Conservation (phyloP, 2,329 filamentous ascomycete species). For the Meredithiella fracta region DNA sequence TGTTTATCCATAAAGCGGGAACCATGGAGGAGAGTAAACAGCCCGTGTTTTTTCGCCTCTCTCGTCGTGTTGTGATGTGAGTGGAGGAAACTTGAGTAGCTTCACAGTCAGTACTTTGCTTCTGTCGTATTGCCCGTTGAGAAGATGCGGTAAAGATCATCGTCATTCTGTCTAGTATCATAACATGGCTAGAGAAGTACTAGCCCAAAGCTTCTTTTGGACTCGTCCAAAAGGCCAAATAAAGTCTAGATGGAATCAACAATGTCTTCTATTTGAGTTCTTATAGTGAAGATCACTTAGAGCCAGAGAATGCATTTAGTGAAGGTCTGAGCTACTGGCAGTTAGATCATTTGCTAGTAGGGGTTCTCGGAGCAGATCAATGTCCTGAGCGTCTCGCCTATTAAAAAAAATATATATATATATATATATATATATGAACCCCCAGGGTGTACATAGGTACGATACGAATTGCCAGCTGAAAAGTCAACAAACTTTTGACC, state of each 20-base stretch:
- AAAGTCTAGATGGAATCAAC: no score
- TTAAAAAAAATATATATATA: neutral
- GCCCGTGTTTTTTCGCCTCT: no score
- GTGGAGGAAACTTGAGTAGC: neutral
- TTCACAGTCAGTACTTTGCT: neutral
- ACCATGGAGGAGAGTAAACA: neutral
- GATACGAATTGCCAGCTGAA: neutral
- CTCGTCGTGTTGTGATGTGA: no score
- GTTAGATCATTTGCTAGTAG: no score
- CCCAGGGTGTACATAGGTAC: neutral
- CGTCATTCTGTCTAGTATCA: neutral
- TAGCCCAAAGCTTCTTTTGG: neutral
- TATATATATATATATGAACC: neutral
- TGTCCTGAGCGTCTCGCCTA: neutral
- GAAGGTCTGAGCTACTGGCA: no score
- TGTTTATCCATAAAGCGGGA: no score
- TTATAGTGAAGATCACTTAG: no score
- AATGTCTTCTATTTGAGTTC: no score
- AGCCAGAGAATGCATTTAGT: no score
- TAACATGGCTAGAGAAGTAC: neutral
- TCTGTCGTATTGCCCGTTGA: neutral
- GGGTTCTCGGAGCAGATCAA: neutral
- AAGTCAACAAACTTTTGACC: neutral
- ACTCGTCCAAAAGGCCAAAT: neutral
- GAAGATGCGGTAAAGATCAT: neutral